Base-by-base conservation (phyloP, 768 basidiomycete genomes). In the Russula foetens region DNA sequence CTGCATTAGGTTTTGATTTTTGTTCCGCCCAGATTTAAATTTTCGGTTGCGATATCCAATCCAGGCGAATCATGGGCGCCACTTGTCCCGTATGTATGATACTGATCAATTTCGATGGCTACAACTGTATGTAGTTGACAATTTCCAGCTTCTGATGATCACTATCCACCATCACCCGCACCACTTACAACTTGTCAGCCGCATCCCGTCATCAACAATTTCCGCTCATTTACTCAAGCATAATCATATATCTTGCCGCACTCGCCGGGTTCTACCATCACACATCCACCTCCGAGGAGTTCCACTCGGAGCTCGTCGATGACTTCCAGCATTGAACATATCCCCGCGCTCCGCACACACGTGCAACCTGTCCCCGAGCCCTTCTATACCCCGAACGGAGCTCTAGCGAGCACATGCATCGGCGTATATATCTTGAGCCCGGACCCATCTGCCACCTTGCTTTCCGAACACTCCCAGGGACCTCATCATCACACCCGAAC, bases 401-500 rank as follows among this genome's bases (percentile, higher is more conserved):
- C 70, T 9, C 76, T 90, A 29, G 84, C 84, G 1, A 72, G 73
- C 15, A 73, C 69, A 0, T 76, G n/a, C n/a, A n/a, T n/a, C n/a
- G n/a, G n/a, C n/a, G n/a, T n/a, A n/a, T n/a, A n/a, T n/a, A n/a
- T n/a, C n/a, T n/a, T n/a, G n/a, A n/a, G n/a, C n/a, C n/a, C n/a
- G n/a, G n/a, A n/a, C n/a, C n/a, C n/a, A n/a, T n/a, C n/a, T n/a
- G n/a, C n/a, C n/a, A n/a, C n/a, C n/a, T n/a, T n/a, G n/a, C n/a
- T n/a, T n/a, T n/a, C n/a, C n/a, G n/a, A n/a, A n/a, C n/a, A n/a
- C n/a, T n/a, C n/a, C n/a, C n/a, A n/a, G n/a, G n/a, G n/a, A n/a
- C n/a, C n/a, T n/a, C n/a, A n/a, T 89, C 57, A 66, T 93, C 45
- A 77, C 79, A 8, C 81, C 86, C 11, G 55, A 62, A 17, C 61